A percentile compares a stretch with the other conserved stretches of the same genome.
These are phyloP conservation scores for Penicillium tannophilum DNA, from an alignment of 495 filamentous ascomycete genomes.

Conservation along the genomic window DNA sequence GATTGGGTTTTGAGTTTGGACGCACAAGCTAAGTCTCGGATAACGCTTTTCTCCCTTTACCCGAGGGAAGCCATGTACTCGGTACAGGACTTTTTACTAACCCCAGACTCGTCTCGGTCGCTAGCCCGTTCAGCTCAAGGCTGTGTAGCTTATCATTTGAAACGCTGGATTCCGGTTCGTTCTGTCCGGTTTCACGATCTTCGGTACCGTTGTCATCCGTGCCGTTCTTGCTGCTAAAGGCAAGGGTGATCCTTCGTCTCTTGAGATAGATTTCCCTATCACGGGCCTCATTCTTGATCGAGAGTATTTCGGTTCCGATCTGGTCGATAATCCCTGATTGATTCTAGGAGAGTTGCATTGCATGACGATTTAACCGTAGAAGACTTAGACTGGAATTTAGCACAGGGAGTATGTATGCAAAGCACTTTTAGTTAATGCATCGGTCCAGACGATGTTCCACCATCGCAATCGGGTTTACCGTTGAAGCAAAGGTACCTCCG, in stretches of 20 bases:
- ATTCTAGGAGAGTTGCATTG: background rate
- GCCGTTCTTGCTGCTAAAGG: conserved; percentile 21
- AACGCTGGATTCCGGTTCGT: conserved; percentile 14
- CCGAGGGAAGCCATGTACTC: too few relatives aligned
- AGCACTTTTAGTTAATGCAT: background rate
- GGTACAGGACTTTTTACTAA: background rate
- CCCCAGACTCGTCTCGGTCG: background rate
- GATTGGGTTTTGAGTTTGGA: background rate
- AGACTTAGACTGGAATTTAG: background rate
- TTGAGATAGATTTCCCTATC: conserved; percentile 18
- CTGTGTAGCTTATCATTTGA: background rate
- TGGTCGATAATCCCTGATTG: background rate
- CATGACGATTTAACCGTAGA: background rate
- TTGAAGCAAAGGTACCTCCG: background rate
- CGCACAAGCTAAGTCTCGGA: background rate
- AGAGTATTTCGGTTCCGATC: background rate
- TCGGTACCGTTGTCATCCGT: conserved; percentile 5
- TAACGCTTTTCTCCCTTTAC: background rate
- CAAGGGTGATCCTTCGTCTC: conserved; percentile 21
- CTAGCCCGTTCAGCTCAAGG: background rate
- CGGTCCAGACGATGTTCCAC: background rate
- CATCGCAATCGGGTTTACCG: background rate
- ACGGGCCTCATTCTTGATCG: conserved; percentile 6
- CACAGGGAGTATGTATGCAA: conserved; percentile 13
- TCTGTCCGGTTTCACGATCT: conserved; percentile 23